A percentile compares a stretch with the other conserved stretches of the same genome.
Conservation (phyloP, 2,329 filamentous ascomycete species). For the Penicillium sp. region DNA sequence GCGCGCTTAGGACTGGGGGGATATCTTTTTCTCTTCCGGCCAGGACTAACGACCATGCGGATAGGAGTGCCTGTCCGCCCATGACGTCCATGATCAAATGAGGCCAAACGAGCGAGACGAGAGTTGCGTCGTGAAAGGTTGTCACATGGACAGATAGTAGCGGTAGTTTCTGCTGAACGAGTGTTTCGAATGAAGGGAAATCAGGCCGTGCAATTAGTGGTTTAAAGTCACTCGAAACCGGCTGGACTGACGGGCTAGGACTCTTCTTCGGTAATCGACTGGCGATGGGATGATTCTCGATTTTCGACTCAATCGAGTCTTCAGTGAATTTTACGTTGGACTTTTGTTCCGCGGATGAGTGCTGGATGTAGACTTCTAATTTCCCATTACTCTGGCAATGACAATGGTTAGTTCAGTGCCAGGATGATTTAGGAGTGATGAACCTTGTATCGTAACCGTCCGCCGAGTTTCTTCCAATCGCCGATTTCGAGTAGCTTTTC, state of each 20-base stretch:
- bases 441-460: constrained; percentile 42
- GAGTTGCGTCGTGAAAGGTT: constrained; percentile 11
- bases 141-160: constrained; percentile 9
- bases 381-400: constrained; percentile 3
- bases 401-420: not conserved
- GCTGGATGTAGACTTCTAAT: constrained; percentile 5
- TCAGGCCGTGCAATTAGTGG: constrained; percentile 8
- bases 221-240: constrained; percentile 3
- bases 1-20: constrained; percentile 6
- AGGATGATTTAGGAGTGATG: not conserved
- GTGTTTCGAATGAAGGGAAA: constrained; percentile 8
- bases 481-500: constrained; percentile 38
- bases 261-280: constrained; percentile 6
- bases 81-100: constrained; percentile 13
- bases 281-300: constrained; percentile 8
- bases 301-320: constrained; percentile 5
- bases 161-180: constrained; percentile 3
- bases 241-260: constrained; percentile 6
- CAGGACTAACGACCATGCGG: constrained; percentile 11
- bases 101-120: constrained; percentile 10
- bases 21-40: constrained; percentile 6
- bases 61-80: constrained; percentile 5
- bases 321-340: constrained; percentile 11
- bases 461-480: constrained; percentile 47
- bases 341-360: not conserved